phyloP scores from a whole-genome alignment of 106 monocot species.

The Allium fistulosum region DNA sequence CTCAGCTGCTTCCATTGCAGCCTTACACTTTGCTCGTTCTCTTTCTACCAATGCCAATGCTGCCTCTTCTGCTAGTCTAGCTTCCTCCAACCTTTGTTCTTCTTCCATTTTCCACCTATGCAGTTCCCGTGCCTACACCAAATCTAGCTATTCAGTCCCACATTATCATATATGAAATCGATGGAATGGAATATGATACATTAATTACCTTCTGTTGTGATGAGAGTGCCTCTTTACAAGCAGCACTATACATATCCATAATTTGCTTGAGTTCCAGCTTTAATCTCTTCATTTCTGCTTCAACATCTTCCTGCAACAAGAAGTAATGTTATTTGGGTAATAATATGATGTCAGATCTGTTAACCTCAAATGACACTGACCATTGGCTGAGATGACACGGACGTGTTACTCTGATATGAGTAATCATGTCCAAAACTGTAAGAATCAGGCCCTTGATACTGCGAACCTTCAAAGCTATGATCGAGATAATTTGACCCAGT shows the following conservation, averaged over 20 bases:
- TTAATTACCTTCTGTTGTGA: slow-evolving; percentile 53
- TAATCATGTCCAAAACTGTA: slow-evolving; percentile 16
- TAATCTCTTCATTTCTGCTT: slow-evolving; percentile 70
- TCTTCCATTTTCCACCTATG: slow-evolving; percentile 62
- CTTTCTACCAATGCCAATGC: slow-evolving; percentile 38
- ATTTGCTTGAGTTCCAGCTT: slow-evolving; percentile 66
- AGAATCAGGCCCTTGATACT: slow-evolving; percentile 5
- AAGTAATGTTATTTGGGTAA: not conserved
- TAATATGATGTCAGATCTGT: slow-evolving; percentile 13
- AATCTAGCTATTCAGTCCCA: too few species aligned
- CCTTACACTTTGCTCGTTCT: slow-evolving; percentile 27
- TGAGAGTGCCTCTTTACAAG: slow-evolving; percentile 65
- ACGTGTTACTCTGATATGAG: slow-evolving; percentile 9
- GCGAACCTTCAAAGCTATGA: slow-evolving; percentile 33
- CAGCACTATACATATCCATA: slow-evolving; percentile 83
- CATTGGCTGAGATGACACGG: slow-evolving; percentile 27
- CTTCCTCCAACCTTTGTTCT: slow-evolving; percentile 39
- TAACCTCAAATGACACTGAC: slow-evolving; percentile 21
- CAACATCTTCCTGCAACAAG: slow-evolving; percentile 32
- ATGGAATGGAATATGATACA: not conserved
- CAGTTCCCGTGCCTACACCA: slow-evolving; percentile 46
- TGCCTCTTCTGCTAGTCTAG: slow-evolving; percentile 34
- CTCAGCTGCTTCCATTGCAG: slow-evolving; percentile 61
- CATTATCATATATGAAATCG: not conserved
- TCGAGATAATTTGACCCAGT: slow-evolving; percentile 20